Evolutionary conservation across 2,329 filamentous ascomycete species (phyloP), one percentile per base, ranked within the genome.

Genomic region (Endothia cerciana): DNA sequence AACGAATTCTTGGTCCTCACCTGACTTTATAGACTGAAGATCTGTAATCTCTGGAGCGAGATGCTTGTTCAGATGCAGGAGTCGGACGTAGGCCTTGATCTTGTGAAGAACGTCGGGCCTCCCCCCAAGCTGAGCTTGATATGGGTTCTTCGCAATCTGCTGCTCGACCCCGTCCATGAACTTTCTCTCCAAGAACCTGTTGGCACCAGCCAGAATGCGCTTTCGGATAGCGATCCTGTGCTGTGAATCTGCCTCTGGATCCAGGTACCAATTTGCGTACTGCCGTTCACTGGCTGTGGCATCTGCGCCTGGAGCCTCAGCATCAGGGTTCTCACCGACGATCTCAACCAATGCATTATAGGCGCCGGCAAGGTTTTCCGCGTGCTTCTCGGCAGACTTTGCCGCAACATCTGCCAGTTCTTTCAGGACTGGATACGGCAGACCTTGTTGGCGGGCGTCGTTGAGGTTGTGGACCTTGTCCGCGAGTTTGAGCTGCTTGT

Each of bases 61-160:
- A 73, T 97, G 93, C 77, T 94, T 97, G 66, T 93, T 88, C 1
- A 87, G 85, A 51, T 89, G 87, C 68, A 92, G 89, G 65, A 97
- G 84, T 59, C 94, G 89, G 71, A 99, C 92, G 74, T 94, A 99
- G 8, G 93, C 95, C 74, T 92, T 92, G 74, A 97, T 90, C 79
- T 97, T 97, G 82, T 92, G 97, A 70, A 94, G 85, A 28, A 93
- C 87, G 63, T 94, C 93, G 1, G 95, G 95, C 49, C 93, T 87
- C 70, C 95, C 95, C 67, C 95, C 95, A 51, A 97, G 85, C 74
- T 92, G 92, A 38, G 95, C 94, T 74, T 97, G 94, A 64, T 90
- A 88, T 2, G 94, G 93, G 74, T 95, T 92, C 77, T 91, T 96
- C 47, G 87, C 84, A 67, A 99, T 90, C 49, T 91, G 82, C 11